These are phyloP conservation scores for Debaryomyces psychrophilus DNA, from an alignment of 1,139 yeast species.

Conservation along the genomic window DNA sequence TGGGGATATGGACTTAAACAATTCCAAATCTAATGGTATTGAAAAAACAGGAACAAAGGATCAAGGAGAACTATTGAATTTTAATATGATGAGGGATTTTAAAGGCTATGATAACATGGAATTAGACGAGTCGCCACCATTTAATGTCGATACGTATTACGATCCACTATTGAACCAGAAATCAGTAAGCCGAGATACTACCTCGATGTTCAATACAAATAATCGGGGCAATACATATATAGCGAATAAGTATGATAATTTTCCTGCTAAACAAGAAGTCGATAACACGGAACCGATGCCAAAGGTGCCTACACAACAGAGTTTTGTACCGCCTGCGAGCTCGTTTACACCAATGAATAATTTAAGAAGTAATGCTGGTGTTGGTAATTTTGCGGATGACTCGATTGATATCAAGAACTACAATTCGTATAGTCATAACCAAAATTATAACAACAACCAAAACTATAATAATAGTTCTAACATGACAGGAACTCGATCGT, in stretches of 20 bases:
- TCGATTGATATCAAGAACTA: conserved; percentile 18
- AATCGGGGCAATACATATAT: background rate
- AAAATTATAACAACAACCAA: background rate
- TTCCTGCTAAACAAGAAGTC: background rate
- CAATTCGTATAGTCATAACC: background rate
- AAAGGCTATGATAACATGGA: conserved; percentile 35
- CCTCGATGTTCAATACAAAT: conserved; percentile 3
- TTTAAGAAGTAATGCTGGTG: background rate
- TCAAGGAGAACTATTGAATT: background rate
- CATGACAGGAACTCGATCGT: conserved; percentile 14
- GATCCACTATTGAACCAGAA: conserved; percentile 19
- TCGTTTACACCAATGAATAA: conserved; percentile 1
- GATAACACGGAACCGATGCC: background rate
- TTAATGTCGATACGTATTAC: conserved; percentile 35
- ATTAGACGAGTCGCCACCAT: conserved; percentile 44
- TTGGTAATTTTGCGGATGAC: conserved; percentile 17
- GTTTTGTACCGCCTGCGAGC: background rate
- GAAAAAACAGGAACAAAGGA: background rate
- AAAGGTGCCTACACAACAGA: conserved; percentile 5
- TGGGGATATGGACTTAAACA: background rate
- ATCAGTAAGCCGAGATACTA: background rate
- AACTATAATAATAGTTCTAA: conserved; percentile 18
- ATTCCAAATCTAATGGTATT: background rate
- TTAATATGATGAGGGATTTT: conserved; percentile 39
- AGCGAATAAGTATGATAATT: background rate